phyloP scores from a whole-genome alignment of 73 alveolate genomes.

The Paramecium caudatum region DNA sequence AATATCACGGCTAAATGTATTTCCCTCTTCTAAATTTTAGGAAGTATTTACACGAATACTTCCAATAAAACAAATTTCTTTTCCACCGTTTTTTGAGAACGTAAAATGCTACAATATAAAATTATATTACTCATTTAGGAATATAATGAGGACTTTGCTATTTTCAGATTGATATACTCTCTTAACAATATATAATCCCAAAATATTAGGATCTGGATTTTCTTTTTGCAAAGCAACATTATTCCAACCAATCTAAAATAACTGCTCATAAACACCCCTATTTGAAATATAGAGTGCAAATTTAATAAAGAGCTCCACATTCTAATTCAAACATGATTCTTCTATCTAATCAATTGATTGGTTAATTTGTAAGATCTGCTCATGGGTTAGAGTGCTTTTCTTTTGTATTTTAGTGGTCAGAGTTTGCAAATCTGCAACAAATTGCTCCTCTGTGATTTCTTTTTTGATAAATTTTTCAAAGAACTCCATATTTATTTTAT shows the following conservation, averaged over 20 bases:
- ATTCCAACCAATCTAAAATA: slow-evolving; percentile 24
- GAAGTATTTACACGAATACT: slow-evolving; percentile 53
- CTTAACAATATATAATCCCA: slow-evolving; percentile 46
- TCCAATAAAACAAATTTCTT: slow-evolving; percentile 54
- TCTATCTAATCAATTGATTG: background rate
- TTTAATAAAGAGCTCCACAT: slow-evolving; percentile 43
- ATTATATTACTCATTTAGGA: slow-evolving; percentile 32
- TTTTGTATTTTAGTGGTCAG: slow-evolving; percentile 55
- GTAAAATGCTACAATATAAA: slow-evolving; percentile 12
- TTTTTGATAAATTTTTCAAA: slow-evolving; percentile 5
- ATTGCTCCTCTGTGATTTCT: slow-evolving; percentile 36
- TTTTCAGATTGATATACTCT: slow-evolving; percentile 61
- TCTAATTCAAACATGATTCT: background rate
- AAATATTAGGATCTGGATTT: background rate
- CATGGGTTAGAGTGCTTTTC: slow-evolving; percentile 34
- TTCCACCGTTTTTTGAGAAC: slow-evolving; percentile 34
- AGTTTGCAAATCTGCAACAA: background rate
- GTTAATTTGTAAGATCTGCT: background rate
- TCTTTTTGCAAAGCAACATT: background rate
- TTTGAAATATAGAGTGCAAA: slow-evolving; percentile 46
- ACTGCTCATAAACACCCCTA: slow-evolving; percentile 46
- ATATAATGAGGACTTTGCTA: slow-evolving; percentile 31
- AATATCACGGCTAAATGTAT: slow-evolving; percentile 22
- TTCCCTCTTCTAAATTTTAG: slow-evolving; percentile 58
- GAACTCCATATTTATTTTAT: slow-evolving; percentile 33